These are phyloP conservation scores for Microsporum canis DNA, from an alignment of 2,329 filamentous ascomycete species.

Conservation along the genomic window DNA sequence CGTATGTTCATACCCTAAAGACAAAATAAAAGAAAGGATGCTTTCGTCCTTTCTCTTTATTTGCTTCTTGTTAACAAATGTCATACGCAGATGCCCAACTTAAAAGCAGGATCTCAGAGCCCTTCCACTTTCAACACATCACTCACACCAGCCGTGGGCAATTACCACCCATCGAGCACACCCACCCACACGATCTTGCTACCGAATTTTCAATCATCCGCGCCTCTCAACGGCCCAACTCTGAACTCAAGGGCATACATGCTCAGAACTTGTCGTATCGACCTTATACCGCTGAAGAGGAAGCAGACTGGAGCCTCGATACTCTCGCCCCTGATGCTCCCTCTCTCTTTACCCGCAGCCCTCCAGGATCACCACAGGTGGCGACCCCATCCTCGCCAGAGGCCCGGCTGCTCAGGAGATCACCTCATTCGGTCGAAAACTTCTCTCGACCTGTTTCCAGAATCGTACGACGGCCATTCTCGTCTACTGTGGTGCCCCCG, in stretches of 20 bases:
- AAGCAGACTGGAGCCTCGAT: slow-evolving; percentile 6
- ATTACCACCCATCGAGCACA: slow-evolving; percentile 41
- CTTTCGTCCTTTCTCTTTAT: not conserved
- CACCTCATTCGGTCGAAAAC: slow-evolving; percentile 39
- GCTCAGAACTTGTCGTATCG: slow-evolving; percentile 37
- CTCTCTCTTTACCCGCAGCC: slow-evolving; percentile 13
- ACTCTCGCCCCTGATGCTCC: slow-evolving; percentile 11
- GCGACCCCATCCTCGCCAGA: slow-evolving; percentile 16
- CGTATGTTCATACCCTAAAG: slow-evolving; percentile 23
- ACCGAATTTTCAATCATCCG: slow-evolving; percentile 44
- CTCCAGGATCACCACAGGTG: slow-evolving; percentile 24
- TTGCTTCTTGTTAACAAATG: not conserved
- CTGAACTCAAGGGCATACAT: slow-evolving; percentile 42
- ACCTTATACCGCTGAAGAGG: slow-evolving; percentile 25
- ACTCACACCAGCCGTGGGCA: slow-evolving; percentile 48
- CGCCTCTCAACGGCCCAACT: slow-evolving; percentile 41
- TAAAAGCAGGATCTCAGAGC: slow-evolving; percentile 47
- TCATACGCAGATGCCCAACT: slow-evolving; percentile 26
- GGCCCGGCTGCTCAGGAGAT: slow-evolving; percentile 17
- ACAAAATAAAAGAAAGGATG: not conserved
- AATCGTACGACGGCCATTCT: slow-evolving; percentile 28
- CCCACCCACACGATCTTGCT: slow-evolving; percentile 41
- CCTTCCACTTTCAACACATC: slow-evolving; percentile 54
- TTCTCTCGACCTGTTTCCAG: slow-evolving; percentile 44
- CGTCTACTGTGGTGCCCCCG: slow-evolving; percentile 31